phyloP scores from a whole-genome alignment of 2,329 filamentous ascomycete species.

The Aspergillus sp. region DNA sequence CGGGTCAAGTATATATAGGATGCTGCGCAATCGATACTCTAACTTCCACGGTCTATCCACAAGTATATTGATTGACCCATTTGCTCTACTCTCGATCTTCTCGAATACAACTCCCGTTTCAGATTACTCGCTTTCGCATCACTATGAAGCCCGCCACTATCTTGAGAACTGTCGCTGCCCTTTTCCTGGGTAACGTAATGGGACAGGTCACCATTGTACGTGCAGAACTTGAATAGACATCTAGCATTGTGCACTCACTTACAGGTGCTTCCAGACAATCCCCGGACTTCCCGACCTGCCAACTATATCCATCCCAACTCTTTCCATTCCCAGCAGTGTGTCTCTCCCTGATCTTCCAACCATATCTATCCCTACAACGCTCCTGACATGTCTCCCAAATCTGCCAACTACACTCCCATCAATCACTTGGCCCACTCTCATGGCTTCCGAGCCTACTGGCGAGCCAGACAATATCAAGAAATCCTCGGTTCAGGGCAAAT shows the following conservation, averaged over 20 bases:
- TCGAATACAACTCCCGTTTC: not conserved
- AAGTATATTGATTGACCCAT: not conserved
- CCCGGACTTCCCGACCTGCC: not conserved
- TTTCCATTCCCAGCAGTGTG: not conserved
- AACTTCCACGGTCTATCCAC: not conserved
- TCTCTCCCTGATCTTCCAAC: not conserved
- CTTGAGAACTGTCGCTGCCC: constrained; percentile 24
- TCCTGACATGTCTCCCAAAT: not conserved
- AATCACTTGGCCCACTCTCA: not conserved
- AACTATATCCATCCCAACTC: not conserved
- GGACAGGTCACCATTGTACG: constrained; percentile 20
- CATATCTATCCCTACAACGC: not conserved
- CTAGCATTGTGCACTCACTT: not conserved
- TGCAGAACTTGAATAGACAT: not conserved
- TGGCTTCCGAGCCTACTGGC: not conserved
- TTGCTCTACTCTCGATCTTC: not conserved
- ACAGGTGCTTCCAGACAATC: not conserved
- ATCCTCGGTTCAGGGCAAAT: not conserved
- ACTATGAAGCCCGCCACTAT: constrained; percentile 30
- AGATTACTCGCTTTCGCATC: not conserved
- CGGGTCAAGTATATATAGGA: not conserved
- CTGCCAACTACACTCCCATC: not conserved
- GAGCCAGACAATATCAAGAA: not conserved
- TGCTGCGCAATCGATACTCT: not conserved
- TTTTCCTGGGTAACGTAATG: constrained; percentile 23